Evolutionary conservation across 164 flowering plant genomes (phyloP).

Genomic region (Platanus orientalis): DNA sequence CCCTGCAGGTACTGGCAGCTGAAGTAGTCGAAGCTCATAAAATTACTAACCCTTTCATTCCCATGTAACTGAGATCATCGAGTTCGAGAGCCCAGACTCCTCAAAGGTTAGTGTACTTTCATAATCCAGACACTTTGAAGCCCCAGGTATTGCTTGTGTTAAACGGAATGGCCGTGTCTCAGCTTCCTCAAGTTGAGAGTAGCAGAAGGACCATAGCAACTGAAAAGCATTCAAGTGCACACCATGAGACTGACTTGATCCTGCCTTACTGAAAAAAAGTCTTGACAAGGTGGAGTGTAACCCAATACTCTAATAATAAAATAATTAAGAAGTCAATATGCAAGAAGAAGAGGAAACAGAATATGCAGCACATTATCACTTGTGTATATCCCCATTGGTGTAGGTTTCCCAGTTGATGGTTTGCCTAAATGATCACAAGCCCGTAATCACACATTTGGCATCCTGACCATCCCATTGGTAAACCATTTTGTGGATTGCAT

Average conservation of each 20-base stretch:
- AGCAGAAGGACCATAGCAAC: slow-evolving; percentile 96
- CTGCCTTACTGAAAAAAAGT: neutral
- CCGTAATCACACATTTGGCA: no score
- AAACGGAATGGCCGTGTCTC: slow-evolving; percentile 53
- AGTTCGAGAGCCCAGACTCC: slow-evolving; percentile 81
- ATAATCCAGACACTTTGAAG: slow-evolving; percentile 63
- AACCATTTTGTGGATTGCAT: no score
- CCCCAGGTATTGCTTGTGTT: slow-evolving; percentile 85
- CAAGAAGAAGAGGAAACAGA: no score
- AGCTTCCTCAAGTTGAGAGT: slow-evolving; percentile 53
- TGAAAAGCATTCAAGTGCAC: slow-evolving; percentile 29
- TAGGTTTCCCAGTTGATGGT: no score
- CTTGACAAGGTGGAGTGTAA: neutral
- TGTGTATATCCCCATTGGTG: no score
- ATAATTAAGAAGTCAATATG: no score
- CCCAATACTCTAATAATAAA: no score
- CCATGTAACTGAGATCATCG: slow-evolving; percentile 87
- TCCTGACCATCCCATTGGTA: no score
- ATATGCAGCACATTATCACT: no score
- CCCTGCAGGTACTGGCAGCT: slow-evolving; percentile 5
- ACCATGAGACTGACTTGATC: neutral
- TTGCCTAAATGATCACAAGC: no score
- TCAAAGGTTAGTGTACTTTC: slow-evolving; percentile 50
- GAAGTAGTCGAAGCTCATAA: neutral
- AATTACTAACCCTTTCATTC: slow-evolving; percentile 33